Evolutionary conservation across 2,329 filamentous ascomycete genomes (phyloP).

Genomic region (Drechslerella coelobrocha): DNA sequence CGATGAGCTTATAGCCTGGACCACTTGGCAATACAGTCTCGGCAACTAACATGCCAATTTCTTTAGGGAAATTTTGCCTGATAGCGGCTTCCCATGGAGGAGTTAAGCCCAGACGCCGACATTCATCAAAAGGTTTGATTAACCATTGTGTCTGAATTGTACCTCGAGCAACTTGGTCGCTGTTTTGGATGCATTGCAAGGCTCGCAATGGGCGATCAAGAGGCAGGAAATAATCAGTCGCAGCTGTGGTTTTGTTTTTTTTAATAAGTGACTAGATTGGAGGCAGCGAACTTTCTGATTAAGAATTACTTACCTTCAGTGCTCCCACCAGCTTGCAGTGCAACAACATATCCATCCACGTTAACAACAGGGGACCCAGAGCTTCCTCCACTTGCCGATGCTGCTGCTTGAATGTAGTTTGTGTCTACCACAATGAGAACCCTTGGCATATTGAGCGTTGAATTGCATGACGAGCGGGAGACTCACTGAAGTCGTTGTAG

Average conservation of each 20-base stretch:
- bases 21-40: conserved; percentile 93
- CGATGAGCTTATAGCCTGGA: conserved; percentile 82
- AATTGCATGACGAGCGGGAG: background rate
- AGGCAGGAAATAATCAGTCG: conserved; percentile 96
- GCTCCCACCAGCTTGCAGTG: conserved; percentile 89
- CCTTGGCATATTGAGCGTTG: conserved; percentile 13
- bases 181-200: conserved; percentile 80
- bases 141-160: conserved; percentile 99
- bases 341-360: conserved; percentile 88
- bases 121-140: conserved; percentile 96
- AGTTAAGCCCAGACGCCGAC: conserved; percentile 82
- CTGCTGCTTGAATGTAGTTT: conserved; percentile 97
- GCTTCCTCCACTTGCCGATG: conserved; percentile 92
- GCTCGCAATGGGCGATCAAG: conserved; percentile 88
- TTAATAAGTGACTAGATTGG: background rate
- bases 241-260: conserved; percentile 63
- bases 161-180: conserved; percentile 78
- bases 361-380: conserved; percentile 99
- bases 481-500: conserved; percentile 92
- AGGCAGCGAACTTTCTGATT: background rate
- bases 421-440: conserved; percentile 62
- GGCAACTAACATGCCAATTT: conserved; percentile 95
- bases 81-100: conserved; percentile 85
- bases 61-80: conserved; percentile 82
- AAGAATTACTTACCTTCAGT: conserved; percentile 69